phyloP scores from a whole-genome alignment of 805 yeast species.

The Starmerella bombi region DNA sequence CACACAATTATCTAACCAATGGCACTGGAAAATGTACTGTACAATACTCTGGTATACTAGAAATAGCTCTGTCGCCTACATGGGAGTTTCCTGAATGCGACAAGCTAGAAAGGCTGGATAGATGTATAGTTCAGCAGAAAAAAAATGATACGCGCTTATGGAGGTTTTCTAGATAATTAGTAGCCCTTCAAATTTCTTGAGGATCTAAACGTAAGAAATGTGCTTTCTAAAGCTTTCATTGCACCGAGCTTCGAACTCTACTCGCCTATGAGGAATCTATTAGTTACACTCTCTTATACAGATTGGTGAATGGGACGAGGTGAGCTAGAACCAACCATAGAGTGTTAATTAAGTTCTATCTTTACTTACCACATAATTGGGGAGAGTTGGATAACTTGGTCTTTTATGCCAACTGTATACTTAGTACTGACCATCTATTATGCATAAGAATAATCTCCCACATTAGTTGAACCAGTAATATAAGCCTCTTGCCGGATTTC shows the following conservation, averaged over 20 bases:
- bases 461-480: too few relatives aligned
- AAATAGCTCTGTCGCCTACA: neutral
- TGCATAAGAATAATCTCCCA: too few relatives aligned
- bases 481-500: too few relatives aligned
- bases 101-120: neutral
- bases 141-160: neutral
- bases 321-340: too few relatives aligned
- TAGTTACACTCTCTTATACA: neutral
- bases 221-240: neutral
- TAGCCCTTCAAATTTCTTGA: neutral
- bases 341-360: too few relatives aligned
- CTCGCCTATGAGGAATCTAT: neutral
- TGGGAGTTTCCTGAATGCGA: neutral
- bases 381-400: too few relatives aligned
- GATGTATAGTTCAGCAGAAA: neutral
- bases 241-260: neutral
- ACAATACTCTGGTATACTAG: neutral
- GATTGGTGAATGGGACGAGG: neutral
- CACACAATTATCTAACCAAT: neutral
- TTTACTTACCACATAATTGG: too few relatives aligned
- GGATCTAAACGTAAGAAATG: neutral
- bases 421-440: too few relatives aligned
- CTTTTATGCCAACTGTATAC: too few relatives aligned
- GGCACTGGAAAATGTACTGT: neutral
- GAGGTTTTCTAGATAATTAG: neutral